phyloP scores from a whole-genome alignment of 305 asterid species.

The Plantago rigida region DNA sequence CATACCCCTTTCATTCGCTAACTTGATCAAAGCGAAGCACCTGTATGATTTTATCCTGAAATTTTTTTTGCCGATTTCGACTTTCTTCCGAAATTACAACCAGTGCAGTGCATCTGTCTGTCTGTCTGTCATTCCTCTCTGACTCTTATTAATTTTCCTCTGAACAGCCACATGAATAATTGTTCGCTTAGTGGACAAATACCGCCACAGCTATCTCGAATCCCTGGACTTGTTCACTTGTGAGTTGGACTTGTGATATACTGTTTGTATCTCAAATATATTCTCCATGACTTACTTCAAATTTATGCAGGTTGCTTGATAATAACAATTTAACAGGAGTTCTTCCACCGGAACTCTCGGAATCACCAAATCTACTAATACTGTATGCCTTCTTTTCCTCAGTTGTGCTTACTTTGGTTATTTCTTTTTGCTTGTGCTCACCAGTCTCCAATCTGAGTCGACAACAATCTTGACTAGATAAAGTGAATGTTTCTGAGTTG shows the following conservation, averaged over 20 bases:
- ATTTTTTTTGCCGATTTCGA: neutral
- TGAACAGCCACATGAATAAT: conserved; percentile 63
- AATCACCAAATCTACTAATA: conserved; percentile 38
- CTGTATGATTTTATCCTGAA: conserved; percentile 38
- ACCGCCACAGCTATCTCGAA: conserved; percentile 47
- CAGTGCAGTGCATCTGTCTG: too few species aligned
- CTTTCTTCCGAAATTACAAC: too few species aligned
- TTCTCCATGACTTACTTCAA: conserved; percentile 2
- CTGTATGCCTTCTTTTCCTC: conserved; percentile 40
- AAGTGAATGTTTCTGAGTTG: too few species aligned
- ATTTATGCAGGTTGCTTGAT: conserved; percentile 45
- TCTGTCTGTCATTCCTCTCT: conserved; percentile 1
- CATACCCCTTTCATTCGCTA: conserved; percentile 63
- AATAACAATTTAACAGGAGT: conserved; percentile 52
- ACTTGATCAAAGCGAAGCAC: conserved; percentile 52
- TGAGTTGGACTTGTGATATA: conserved; percentile 29
- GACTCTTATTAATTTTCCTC: conserved; percentile 8
- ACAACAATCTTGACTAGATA: too few species aligned
- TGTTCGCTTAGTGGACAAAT: conserved; percentile 53
- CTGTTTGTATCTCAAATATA: neutral
- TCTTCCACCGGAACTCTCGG: conserved; percentile 53
- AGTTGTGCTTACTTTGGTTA: neutral
- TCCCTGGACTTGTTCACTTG: conserved; percentile 50
- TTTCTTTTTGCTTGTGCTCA: neutral
- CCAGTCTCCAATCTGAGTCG: neutral